A percentile compares a stretch with the other conserved stretches of the same genome.
phyloP scores from a whole-genome alignment of 306 rosid species.

The Cucurbita pepo region DNA sequence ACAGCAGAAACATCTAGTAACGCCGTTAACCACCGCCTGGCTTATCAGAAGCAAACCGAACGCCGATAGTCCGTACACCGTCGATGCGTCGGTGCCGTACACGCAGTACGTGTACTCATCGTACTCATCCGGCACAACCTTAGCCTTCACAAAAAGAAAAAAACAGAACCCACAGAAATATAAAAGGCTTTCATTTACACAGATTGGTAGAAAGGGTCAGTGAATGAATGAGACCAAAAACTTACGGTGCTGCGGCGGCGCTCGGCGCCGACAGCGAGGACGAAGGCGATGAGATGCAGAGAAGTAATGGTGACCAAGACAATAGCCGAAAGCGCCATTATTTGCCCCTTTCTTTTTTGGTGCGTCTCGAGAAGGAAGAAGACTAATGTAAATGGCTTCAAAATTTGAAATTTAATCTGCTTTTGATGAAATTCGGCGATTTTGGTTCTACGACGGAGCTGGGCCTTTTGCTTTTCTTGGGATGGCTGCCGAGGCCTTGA shows the following conservation, averaged over 20 bases:
- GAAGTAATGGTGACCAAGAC: conserved; percentile 38
- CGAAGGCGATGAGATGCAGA: conserved; percentile 75
- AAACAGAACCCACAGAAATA: background rate
- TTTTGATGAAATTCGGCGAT: background rate
- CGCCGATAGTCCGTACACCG: conserved; percentile 75
- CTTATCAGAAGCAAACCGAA: conserved; percentile 43
- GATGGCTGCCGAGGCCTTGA: background rate
- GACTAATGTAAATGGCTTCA: background rate
- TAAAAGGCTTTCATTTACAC: background rate
- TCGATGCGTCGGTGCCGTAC: conserved; percentile 76
- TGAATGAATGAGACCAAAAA: background rate
- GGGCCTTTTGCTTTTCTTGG: background rate
- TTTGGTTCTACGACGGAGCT: background rate
- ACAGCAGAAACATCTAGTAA: conserved; percentile 79
- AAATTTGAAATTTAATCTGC: background rate
- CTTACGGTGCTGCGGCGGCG: conserved; percentile 67
- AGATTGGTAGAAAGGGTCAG: background rate
- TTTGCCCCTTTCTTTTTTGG: no score
- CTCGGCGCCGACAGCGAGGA: conserved; percentile 84
- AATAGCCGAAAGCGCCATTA: conserved; percentile 55
- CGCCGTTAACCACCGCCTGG: conserved; percentile 50
- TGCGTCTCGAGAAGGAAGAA: background rate
- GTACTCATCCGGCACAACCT: conserved; percentile 53
- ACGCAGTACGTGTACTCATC: conserved; percentile 50
- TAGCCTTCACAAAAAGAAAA: conserved; percentile 26